Conservation (phyloP, 192 early-diverging fungal genomes). For the Umbelopsis sp. region DNA sequence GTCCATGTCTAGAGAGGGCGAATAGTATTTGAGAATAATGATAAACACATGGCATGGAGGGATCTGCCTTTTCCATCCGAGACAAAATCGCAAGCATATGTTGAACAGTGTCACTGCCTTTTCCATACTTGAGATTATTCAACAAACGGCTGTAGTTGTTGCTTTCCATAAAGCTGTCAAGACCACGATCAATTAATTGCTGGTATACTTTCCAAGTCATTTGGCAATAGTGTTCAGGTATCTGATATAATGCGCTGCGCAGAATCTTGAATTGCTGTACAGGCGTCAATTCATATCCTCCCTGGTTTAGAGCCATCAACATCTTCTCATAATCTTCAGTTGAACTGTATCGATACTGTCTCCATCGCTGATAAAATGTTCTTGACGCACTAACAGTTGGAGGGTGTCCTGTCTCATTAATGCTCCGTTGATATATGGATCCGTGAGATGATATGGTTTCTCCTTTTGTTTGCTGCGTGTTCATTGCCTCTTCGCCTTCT, state of each 20-base stretch:
- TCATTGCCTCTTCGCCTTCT: neutral
- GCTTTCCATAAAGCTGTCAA: neutral
- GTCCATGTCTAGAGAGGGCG: slow-evolving; percentile 14
- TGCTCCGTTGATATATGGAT: neutral
- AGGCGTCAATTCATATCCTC: neutral
- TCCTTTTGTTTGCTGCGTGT: neutral
- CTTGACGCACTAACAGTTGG: neutral
- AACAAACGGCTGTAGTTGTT: slow-evolving; percentile 36
- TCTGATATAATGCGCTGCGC: slow-evolving; percentile 25
- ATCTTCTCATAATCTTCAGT: neutral
- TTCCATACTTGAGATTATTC: slow-evolving; percentile 19
- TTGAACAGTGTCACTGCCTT: neutral
- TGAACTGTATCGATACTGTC: neutral
- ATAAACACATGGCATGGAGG: neutral
- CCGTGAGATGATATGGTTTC: neutral
- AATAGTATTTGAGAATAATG: slow-evolving; percentile 22
- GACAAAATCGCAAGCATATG: slow-evolving; percentile 21
- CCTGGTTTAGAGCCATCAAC: neutral
- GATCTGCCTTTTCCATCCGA: slow-evolving; percentile 20
- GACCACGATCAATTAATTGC: slow-evolving; percentile 9
- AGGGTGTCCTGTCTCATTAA: neutral
- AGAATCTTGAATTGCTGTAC: slow-evolving; percentile 26
- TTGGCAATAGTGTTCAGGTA: neutral
- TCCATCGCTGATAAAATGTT: neutral
- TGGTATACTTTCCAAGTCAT: slow-evolving; percentile 29